Base-by-base conservation (phyloP, 108 stramenopile genomes). In the Skeletonema marinoi region DNA sequence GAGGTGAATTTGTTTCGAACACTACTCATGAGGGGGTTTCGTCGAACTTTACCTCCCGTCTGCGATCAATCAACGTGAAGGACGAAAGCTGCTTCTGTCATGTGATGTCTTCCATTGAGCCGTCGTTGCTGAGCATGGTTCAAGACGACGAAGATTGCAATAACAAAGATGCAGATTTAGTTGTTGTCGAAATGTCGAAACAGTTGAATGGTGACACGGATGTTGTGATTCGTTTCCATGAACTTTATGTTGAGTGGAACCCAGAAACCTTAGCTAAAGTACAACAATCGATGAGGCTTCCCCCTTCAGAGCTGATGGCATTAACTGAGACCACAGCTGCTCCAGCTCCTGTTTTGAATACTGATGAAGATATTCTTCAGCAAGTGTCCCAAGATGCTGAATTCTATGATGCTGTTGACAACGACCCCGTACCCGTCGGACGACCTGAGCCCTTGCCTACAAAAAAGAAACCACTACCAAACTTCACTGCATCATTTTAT, bases 171-270 rank as follows among this genome's bases (percentile, higher is more conserved):
- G 68, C 46, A 54, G 68, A 68, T 33, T 33, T 68, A 32, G 68
- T 68, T 32, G 14, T 78, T 71, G 36, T 42, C 88, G 19, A 66
- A 85, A 25, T 89, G 79, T 74, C 50, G 41, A 30, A 56, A 11
- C 59, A 54, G 16, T 36, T 56, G 25, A 67, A 50, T 21, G 38
- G 54, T 44, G 71, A 71, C 38, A 29, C 68, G 13, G 60, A 66
- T 5, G 78, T 68, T 59, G 73, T 25, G 3, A 77, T 92, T 33
- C 42, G 67, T 29, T 92, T 90, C 66, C 69, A 92, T 58, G 89
- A 92, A 65, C 66, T 92, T 2, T 91, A 80, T 64, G 74, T 91
- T 54, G 90, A 94, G 56, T 94, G 93, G 93, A 94, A 94, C 62
- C 89, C 93, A 10, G 93, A 94, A 63, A 89, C 86, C 33, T 56